A percentile compares a stretch with the other conserved stretches of the same genome.
phyloP scores from a whole-genome alignment of 805 yeast species.

The Priceomyces melissophilus region DNA sequence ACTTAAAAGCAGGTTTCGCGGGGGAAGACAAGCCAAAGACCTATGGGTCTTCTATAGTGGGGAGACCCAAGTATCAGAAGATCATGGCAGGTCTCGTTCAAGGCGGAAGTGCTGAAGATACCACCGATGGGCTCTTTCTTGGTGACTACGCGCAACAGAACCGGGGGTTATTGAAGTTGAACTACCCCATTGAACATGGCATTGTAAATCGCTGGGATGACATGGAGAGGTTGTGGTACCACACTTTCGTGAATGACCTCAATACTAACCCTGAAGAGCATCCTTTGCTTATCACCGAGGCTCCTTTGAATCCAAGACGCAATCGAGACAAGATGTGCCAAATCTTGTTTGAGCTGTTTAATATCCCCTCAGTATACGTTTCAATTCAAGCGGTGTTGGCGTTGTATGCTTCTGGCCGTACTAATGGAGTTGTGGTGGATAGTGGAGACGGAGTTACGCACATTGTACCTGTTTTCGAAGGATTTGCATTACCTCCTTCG shows the following conservation, averaged over 20 bases:
- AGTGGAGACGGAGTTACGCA: constrained; percentile 93
- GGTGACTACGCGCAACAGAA: constrained; percentile 73
- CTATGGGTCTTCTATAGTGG: constrained; percentile 63
- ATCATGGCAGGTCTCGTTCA: constrained; percentile 60
- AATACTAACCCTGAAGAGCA: constrained; percentile 70
- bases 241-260: constrained; percentile 56
- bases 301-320: constrained; percentile 70
- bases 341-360: constrained; percentile 66
- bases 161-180: constrained; percentile 70
- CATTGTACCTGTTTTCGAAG: constrained; percentile 86
- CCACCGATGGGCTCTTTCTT: constrained; percentile 57
- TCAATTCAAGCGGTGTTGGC: constrained; percentile 77
- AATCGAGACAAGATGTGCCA: constrained; percentile 64
- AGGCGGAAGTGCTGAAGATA: constrained; percentile 5
- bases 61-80: constrained; percentile 79
- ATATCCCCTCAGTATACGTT: constrained; percentile 71
- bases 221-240: constrained; percentile 82
- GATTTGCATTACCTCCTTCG: constrained; percentile 73
- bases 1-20: constrained; percentile 85
- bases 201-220: constrained; percentile 99
- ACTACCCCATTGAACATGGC: constrained; percentile 87
- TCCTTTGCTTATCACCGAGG: constrained; percentile 84
- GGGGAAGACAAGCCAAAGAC: constrained; percentile 81
- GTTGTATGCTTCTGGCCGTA: constrained; percentile 82
- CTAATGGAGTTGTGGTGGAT: constrained; percentile 87